A percentile compares a stretch with the other conserved stretches of the same genome.
These are phyloP conservation scores for Cladophialophora chaetospira DNA, from an alignment of 2,329 filamentous ascomycete genomes.

Conservation along the genomic window DNA sequence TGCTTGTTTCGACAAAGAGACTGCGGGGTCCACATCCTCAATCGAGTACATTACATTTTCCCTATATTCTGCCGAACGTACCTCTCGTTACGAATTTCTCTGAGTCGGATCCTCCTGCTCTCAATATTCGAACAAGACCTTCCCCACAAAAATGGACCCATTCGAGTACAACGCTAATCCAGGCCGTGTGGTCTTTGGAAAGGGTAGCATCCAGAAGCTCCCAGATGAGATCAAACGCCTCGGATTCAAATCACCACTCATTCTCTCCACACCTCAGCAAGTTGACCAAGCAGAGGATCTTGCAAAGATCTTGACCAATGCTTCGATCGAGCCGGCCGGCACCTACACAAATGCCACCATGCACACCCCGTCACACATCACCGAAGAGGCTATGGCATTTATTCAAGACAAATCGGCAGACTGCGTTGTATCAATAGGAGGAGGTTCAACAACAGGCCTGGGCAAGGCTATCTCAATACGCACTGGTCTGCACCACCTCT, in stretches of 20 bases:
- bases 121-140: background rate
- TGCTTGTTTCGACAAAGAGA: background rate
- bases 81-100: background rate
- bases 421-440: conserved; percentile 62
- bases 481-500: conserved; percentile 59
- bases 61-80: background rate
- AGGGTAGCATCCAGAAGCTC: conserved; percentile 54
- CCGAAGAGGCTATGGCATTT: conserved; percentile 57
- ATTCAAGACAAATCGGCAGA: conserved; percentile 52
- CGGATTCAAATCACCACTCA: conserved; percentile 52
- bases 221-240: conserved; percentile 48
- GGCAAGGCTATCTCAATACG: conserved; percentile 59
- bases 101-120: too few relatives aligned
- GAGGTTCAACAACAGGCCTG: conserved; percentile 64
- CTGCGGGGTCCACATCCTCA: conserved; percentile 10
- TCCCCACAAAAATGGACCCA: conserved; percentile 45
- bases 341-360: conserved; percentile 61
- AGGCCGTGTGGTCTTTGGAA: conserved; percentile 59
- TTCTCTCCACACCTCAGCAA: conserved; percentile 61
- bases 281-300: conserved; percentile 50
- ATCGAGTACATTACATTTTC: background rate
- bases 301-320: conserved; percentile 46
- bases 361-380: conserved; percentile 63
- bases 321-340: conserved; percentile 46
- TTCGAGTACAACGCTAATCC: conserved; percentile 61